phyloP scores from a whole-genome alignment of 768 basidiomycete species.

The Leccinum imitatum region DNA sequence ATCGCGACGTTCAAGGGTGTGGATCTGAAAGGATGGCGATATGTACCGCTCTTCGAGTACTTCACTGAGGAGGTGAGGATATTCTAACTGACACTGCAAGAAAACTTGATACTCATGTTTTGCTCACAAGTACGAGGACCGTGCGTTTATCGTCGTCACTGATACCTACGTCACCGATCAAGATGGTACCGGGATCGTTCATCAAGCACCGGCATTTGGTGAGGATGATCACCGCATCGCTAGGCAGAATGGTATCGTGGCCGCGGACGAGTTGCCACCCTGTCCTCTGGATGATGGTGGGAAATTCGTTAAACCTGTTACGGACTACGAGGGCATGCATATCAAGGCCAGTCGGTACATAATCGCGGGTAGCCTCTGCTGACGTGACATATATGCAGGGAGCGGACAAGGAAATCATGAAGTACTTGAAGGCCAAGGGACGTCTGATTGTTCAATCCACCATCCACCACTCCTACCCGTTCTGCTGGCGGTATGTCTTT shows the following conservation, averaged over 20 bases:
- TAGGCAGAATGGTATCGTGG: conserved; percentile 78
- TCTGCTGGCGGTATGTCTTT: conserved; percentile 83
- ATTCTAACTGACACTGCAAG: neutral
- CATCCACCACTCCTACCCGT: conserved; percentile 90
- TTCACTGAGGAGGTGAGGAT: conserved; percentile 84
- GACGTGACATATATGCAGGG: conserved; percentile 31
- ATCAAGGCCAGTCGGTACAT: conserved; percentile 66
- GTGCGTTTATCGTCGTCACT: conserved; percentile 83
- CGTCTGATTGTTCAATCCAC: conserved; percentile 86
- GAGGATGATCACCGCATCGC: conserved; percentile 98
- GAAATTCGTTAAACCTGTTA: conserved; percentile 82
- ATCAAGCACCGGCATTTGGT: conserved; percentile 97
- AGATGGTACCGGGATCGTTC: conserved; percentile 97
- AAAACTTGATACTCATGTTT: neutral
- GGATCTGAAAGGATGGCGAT: conserved; percentile 96
- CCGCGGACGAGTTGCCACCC: conserved; percentile 89
- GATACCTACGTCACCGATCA: conserved; percentile 93
- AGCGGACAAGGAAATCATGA: conserved; percentile 96
- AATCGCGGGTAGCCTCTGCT: neutral
- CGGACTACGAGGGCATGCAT: conserved; percentile 84
- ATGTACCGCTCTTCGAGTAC: conserved; percentile 93
- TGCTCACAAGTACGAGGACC: conserved; percentile 72
- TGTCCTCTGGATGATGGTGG: conserved; percentile 94
- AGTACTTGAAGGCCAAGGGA: conserved; percentile 81
- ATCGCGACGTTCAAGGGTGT: conserved; percentile 82